phyloP scores from a whole-genome alignment of 345 rosid species.

The Citrus maxima region DNA sequence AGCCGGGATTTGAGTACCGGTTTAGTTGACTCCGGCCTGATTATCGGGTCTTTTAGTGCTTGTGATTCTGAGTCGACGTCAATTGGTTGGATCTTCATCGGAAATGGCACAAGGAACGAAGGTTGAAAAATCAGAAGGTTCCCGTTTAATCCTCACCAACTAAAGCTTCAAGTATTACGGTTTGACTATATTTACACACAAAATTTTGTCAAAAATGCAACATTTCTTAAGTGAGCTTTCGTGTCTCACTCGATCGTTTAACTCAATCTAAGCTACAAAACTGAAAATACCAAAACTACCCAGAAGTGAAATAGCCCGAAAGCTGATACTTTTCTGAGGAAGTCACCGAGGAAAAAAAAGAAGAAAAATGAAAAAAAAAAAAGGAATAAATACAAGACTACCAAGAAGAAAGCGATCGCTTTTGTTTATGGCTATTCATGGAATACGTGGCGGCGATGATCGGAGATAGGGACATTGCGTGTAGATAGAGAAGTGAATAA shows the following conservation, averaged over 20 bases:
- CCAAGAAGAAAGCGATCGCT: neutral
- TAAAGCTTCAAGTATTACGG: neutral
- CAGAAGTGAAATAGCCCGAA: neutral
- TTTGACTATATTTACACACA: constrained; percentile 20
- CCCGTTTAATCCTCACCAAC: neutral
- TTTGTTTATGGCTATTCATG: constrained; percentile 43
- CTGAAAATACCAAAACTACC: constrained; percentile 15
- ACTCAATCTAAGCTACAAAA: constrained; percentile 30
- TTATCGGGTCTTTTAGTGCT: constrained; percentile 21
- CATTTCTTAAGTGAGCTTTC: neutral
- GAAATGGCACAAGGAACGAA: constrained; percentile 23
- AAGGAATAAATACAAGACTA: constrained; percentile 22
- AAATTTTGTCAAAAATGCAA: constrained; percentile 1
- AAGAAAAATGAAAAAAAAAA: constrained; percentile 11
- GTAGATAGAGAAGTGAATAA: constrained; percentile 16
- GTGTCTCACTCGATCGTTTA: neutral
- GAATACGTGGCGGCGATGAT: constrained; percentile 74
- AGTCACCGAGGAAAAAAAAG: neutral
- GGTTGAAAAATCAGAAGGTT: neutral
- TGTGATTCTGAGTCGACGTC: constrained; percentile 39
- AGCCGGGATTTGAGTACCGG: constrained; percentile 66
- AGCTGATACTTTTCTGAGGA: constrained; percentile 13
- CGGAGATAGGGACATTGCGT: constrained; percentile 46
- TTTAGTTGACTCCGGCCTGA: constrained; percentile 44
- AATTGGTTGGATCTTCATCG: constrained; percentile 75